These are phyloP conservation scores for Penicillium manginii DNA, from an alignment of 495 filamentous ascomycete species.

Conservation along the genomic window DNA sequence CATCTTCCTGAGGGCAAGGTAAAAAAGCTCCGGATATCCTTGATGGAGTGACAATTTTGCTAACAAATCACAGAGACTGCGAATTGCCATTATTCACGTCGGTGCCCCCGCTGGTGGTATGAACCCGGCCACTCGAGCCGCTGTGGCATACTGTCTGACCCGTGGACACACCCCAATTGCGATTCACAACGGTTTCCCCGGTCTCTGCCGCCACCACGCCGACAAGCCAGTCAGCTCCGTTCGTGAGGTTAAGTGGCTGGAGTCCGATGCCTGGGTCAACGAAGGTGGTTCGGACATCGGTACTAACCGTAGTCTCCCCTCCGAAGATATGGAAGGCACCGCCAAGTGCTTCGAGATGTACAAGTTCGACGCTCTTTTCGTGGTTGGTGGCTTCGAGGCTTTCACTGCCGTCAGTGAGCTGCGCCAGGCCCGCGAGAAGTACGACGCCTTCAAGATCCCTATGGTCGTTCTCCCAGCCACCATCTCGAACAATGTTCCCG, in stretches of 20 bases:
- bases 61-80: slow-evolving; percentile 69
- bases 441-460: slow-evolving; percentile 87
- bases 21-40: slow-evolving; percentile 21
- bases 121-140: slow-evolving; percentile 94
- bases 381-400: slow-evolving; percentile 96
- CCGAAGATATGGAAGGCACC: slow-evolving; percentile 79
- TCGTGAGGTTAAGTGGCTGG: slow-evolving; percentile 84
- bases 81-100: slow-evolving; percentile 93
- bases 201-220: slow-evolving; percentile 85
- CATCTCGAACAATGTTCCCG: slow-evolving; percentile 97
- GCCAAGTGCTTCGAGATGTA: slow-evolving; percentile 84
- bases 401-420: slow-evolving; percentile 91
- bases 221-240: slow-evolving; percentile 84
- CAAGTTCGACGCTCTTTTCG: slow-evolving; percentile 86
- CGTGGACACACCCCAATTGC: slow-evolving; percentile 90
- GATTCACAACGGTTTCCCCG: slow-evolving; percentile 97
- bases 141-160: slow-evolving; percentile 93
- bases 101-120: slow-evolving; percentile 98
- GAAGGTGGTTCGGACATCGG: slow-evolving; percentile 98
- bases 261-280: slow-evolving; percentile 92
- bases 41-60: neutral
- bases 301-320: slow-evolving; percentile 90
- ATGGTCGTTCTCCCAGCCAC: slow-evolving; percentile 94
- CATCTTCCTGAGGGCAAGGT: slow-evolving; percentile 75
- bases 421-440: slow-evolving; percentile 75